Conservation (phyloP, 2,329 filamentous ascomycete species). For the Dactylonectria macrodidyma region DNA sequence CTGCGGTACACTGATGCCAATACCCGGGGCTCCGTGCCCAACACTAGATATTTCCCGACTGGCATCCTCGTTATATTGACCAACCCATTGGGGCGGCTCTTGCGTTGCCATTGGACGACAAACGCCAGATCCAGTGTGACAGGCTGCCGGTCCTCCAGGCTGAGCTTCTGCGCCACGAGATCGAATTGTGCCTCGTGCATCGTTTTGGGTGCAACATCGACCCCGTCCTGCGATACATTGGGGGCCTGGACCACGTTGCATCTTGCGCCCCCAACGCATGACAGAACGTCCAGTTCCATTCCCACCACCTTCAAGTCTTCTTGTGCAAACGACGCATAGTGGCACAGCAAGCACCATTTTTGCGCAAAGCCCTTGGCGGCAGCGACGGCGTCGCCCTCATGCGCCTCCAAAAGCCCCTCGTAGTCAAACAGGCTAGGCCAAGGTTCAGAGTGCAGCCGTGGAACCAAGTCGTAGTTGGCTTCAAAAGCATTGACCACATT, state of each 20-base stretch:
- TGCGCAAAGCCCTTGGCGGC: constrained; percentile 77
- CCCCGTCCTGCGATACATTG: constrained; percentile 57
- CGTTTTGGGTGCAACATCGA: constrained; percentile 74
- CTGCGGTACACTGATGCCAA: constrained; percentile 72
- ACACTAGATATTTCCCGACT: constrained; percentile 84
- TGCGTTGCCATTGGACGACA: constrained; percentile 82
- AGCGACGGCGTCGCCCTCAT: constrained; percentile 50
- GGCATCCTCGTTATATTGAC: constrained; percentile 78
- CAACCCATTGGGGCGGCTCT: constrained; percentile 48
- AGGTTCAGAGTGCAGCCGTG: constrained; percentile 80
- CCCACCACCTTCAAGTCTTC: constrained; percentile 77
- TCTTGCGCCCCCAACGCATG: constrained; percentile 73
- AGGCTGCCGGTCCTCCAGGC: constrained; percentile 85
- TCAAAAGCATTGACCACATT: constrained; percentile 89
- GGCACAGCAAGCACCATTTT: constrained; percentile 83
- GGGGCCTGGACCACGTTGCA: constrained; percentile 65
- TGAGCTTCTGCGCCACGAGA: constrained; percentile 81
- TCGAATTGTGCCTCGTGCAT: constrained; percentile 82
- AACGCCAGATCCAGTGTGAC: constrained; percentile 83
- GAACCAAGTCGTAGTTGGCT: constrained; percentile 89
- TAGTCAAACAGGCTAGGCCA: constrained; percentile 92
- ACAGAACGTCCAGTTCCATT: constrained; percentile 73
- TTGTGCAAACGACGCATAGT: constrained; percentile 82
- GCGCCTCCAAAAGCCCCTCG: constrained; percentile 60
- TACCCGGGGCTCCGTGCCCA: constrained; percentile 89